Base-by-base conservation (phyloP, 2,329 filamentous ascomycete genomes). In the Penicillium sp. region DNA sequence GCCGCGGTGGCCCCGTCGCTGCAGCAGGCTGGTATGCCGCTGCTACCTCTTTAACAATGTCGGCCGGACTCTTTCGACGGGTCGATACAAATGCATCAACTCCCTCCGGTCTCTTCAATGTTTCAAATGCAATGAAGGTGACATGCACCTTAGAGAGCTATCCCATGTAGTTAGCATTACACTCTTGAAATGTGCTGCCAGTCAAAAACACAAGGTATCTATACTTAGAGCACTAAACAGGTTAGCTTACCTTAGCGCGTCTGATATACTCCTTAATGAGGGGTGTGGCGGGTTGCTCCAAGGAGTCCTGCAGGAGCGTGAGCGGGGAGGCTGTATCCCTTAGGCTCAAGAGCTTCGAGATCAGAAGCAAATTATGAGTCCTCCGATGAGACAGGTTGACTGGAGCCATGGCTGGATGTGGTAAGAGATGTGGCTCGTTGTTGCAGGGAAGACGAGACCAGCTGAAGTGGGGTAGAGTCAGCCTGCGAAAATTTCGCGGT, bases 241-340 rank as follows among this genome's bases (percentile, higher is more conserved):
- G 19, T 24, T 17, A 49, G 69, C 79, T 61, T 69, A 91, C 91
- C 81, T 89, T 91, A 58, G 91, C 92, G 70, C 93, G 85, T 51
- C 84, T 82, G 58, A 91, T 86, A 76, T 94, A 91, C 76, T 97
- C 93, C 19, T 82, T 79, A 1, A 94, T 66, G 4, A 97, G 79
- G 0, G 89, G 88, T 33, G 82, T 84, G 7, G 88, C 91, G 28
- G 89, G 88, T 78, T 97, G 93, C 79, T 96, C 92, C 33, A 97
- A 82, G 37, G 85, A 91, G 77, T 98, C 94, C 60, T 97, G 83
- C 3, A 97, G 79, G 28, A 98, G 82, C 0, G 93, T 97, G 72
- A 98, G 88, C 2, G 94, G 94, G 53, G 92, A 96, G 15, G 90
- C 88, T 60, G 87, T 88, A 76, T 95, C 91, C 65, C 92, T 86